Percentiles rank a stretch among this genome's conserved stretches.
Conservation (phyloP, 2,329 filamentous ascomycete species). For the Diaporthe eres region DNA sequence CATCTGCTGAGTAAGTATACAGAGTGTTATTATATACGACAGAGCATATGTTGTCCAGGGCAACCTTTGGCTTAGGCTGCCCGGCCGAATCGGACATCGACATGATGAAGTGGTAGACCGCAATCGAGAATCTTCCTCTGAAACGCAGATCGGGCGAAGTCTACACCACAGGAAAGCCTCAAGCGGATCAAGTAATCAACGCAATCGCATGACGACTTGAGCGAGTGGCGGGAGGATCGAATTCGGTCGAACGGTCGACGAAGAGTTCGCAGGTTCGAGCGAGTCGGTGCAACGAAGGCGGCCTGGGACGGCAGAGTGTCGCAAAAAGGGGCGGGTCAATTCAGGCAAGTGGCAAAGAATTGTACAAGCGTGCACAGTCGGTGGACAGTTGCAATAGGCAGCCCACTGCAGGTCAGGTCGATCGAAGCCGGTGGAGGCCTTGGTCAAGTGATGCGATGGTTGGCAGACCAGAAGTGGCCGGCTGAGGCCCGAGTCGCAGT, state of each 20-base stretch:
- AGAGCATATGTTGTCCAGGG: conserved; percentile 84
- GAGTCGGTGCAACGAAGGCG: conserved; percentile 21
- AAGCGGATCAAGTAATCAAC: conserved; percentile 37
- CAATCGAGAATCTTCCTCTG: conserved; percentile 22
- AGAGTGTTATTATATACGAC: conserved; percentile 85
- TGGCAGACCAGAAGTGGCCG: conserved; percentile 11
- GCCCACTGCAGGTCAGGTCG: not conserved
- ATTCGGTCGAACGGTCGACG: conserved; percentile 16
- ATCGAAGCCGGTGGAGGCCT: conserved; percentile 8
- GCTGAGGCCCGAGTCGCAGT: not conserved
- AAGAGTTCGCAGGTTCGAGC: conserved; percentile 5
- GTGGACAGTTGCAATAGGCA: not conserved
- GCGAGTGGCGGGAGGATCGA: not conserved
- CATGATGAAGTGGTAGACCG: conserved; percentile 65
- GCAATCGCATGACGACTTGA: conserved; percentile 40
- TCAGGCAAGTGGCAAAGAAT: conserved; percentile 24
- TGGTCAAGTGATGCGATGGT: conserved; percentile 8
- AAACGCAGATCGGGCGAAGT: conserved; percentile 5
- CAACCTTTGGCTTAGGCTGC: conserved; percentile 74
- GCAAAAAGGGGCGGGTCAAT: conserved; percentile 5
- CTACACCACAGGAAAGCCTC: conserved; percentile 36
- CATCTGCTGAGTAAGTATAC: conserved; percentile 83
- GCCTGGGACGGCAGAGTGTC: conserved; percentile 1
- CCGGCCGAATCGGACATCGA: conserved; percentile 49
- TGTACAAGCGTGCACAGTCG: conserved; percentile 23